These are phyloP conservation scores for Scheffersomyces segobiensis DNA, from an alignment of 1,139 yeast genomes.

Conservation along the genomic window DNA sequence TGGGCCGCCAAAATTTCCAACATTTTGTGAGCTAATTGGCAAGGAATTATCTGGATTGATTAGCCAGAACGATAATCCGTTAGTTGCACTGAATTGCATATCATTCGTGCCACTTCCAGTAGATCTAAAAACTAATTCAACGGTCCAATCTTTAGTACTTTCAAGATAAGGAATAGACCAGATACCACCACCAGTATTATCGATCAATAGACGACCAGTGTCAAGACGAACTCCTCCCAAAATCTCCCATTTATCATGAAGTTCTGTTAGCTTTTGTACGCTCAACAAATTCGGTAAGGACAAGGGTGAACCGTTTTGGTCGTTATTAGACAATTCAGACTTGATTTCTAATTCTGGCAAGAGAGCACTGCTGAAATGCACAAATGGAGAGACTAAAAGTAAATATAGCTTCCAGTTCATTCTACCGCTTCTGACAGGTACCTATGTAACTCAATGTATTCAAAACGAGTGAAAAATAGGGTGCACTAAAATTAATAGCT, in stretches of 20 bases:
- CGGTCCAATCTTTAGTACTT: conserved; percentile 50
- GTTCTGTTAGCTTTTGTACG: conserved; percentile 19
- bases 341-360: neutral
- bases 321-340: neutral
- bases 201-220: conserved; percentile 41
- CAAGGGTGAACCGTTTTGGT: conserved; percentile 3
- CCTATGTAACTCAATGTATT: neutral
- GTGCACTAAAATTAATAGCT: neutral
- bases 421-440: neutral
- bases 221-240: conserved; percentile 30
- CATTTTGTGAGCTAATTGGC: conserved; percentile 16
- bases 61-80: conserved; percentile 58
- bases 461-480: neutral
- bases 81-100: conserved; percentile 26
- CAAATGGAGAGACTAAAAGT: neutral
- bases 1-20: conserved; percentile 52
- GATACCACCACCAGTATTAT: conserved; percentile 35
- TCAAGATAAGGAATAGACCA: conserved; percentile 47
- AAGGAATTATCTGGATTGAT: conserved; percentile 28
- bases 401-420: neutral
- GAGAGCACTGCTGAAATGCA: neutral
- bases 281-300: conserved; percentile 38
- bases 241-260: conserved; percentile 30
- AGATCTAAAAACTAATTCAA: conserved; percentile 63
- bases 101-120: conserved; percentile 39